Evolutionary conservation across 495 filamentous ascomycete genomes (phyloP).

Genomic region (Talaromyces liani): DNA sequence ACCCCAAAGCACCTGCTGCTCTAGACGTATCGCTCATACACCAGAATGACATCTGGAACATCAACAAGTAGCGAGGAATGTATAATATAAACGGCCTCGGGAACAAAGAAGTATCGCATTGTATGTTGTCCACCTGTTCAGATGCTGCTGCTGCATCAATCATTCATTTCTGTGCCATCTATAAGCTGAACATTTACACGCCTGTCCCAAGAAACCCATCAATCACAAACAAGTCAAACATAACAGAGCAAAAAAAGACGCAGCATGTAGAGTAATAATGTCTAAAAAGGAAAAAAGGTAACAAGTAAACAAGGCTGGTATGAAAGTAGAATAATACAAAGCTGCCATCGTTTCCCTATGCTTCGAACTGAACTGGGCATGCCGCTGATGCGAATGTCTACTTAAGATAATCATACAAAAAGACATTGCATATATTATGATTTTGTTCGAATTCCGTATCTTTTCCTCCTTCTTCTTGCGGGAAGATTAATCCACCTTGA

Average conservation of each 20-base stretch:
- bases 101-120: too few relatives aligned
- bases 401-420: background rate
- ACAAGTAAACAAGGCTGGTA: background rate
- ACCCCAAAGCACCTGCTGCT: too few relatives aligned
- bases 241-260: background rate
- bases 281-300: background rate
- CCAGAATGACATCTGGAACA: too few relatives aligned
- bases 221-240: background rate
- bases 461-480: background rate
- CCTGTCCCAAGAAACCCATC: background rate
- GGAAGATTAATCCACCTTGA: constrained; percentile 76
- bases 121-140: too few relatives aligned
- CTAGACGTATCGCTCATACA: too few relatives aligned
- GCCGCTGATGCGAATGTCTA: background rate
- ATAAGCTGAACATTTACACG: background rate
- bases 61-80: too few relatives aligned
- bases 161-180: background rate
- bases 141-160: background rate
- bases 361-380: background rate
- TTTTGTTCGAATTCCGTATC: background rate
- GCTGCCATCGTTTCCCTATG: background rate
- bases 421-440: background rate
- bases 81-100: too few relatives aligned
- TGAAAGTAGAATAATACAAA: background rate
- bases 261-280: background rate